A percentile compares a stretch with the other conserved stretches of the same genome.
These are phyloP conservation scores for Nemania sp. DNA, from an alignment of 2,329 filamentous ascomycete species.

Conservation along the genomic window DNA sequence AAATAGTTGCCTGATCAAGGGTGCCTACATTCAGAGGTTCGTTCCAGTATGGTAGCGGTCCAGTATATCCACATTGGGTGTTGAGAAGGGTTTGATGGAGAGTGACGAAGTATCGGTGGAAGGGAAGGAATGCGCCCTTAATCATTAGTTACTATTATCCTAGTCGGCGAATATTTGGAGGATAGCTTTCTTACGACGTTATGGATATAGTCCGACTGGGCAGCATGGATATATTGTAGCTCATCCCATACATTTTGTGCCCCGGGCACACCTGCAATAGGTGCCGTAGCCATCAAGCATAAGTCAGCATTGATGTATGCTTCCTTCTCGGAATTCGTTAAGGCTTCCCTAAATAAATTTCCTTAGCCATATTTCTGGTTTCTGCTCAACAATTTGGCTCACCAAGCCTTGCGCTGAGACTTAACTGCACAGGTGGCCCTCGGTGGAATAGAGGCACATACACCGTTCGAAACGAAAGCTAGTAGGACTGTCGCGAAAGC, in stretches of 20 bases:
- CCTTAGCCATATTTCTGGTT: background rate
- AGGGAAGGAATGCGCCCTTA: conserved; percentile 28
- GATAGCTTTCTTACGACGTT: conserved; percentile 12
- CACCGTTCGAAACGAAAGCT: background rate
- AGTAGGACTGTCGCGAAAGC: background rate
- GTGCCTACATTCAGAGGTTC: conserved; percentile 17
- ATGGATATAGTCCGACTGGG: conserved; percentile 23
- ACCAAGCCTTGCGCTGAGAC: conserved; percentile 27
- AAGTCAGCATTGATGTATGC: conserved; percentile 22
- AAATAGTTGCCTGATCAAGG: conserved; percentile 10
- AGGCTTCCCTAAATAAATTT: conserved; percentile 1
- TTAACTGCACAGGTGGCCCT: conserved; percentile 14
- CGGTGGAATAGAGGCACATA: background rate
- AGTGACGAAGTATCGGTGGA: conserved; percentile 24
- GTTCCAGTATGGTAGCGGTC: conserved; percentile 27
- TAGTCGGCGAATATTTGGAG: no score
- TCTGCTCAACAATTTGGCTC: background rate
- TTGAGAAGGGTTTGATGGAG: conserved; percentile 17
- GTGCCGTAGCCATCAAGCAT: conserved; percentile 24
- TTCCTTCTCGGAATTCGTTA: conserved; percentile 20
- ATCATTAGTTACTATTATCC: background rate
- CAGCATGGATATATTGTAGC: conserved; percentile 19
- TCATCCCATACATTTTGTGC: conserved; percentile 23
- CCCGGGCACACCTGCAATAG: conserved; percentile 9
- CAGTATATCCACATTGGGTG: conserved; percentile 24